phyloP scores from a whole-genome alignment of 768 basidiomycete species.

The Obba rivulosa region DNA sequence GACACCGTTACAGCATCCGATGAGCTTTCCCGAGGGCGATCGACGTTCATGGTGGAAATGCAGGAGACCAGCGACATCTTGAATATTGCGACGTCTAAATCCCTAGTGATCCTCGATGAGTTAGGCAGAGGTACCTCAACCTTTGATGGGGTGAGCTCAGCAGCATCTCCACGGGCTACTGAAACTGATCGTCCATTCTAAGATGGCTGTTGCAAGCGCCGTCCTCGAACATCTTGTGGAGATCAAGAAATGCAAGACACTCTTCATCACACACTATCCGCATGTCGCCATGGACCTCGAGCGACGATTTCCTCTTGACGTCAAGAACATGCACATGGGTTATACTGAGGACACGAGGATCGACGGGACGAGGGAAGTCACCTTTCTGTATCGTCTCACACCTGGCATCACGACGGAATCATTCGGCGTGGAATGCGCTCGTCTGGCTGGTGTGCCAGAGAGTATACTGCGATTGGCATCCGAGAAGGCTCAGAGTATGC shows the following conservation, averaged over 20 bases:
- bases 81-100: constrained; percentile 62
- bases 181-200: constrained; percentile 4
- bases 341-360: constrained; percentile 65
- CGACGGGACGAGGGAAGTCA: constrained; percentile 74
- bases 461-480: constrained; percentile 58
- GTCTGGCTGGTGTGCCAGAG: constrained; percentile 80
- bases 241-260: constrained; percentile 56
- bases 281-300: constrained; percentile 68
- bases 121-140: constrained; percentile 90
- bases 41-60: constrained; percentile 98
- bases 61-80: constrained; percentile 90
- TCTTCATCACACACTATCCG: constrained; percentile 97
- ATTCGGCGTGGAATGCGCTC: constrained; percentile 90
- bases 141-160: constrained; percentile 64
- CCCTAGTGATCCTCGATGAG: constrained; percentile 87
- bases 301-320: constrained; percentile 48
- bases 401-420: constrained; percentile 75
- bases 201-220: constrained; percentile 87
- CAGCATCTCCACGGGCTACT: constrained; percentile 11
- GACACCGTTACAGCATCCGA: constrained; percentile 59
- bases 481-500: constrained; percentile 46
- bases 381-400: constrained; percentile 78
- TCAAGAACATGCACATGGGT: constrained; percentile 85
- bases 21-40: constrained; percentile 79
- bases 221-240: constrained; percentile 69